A percentile compares a stretch with the other conserved stretches of the same genome.
These are phyloP conservation scores for Luffa acutangula DNA, from an alignment of 306 rosid species.

Conservation along the genomic window DNA sequence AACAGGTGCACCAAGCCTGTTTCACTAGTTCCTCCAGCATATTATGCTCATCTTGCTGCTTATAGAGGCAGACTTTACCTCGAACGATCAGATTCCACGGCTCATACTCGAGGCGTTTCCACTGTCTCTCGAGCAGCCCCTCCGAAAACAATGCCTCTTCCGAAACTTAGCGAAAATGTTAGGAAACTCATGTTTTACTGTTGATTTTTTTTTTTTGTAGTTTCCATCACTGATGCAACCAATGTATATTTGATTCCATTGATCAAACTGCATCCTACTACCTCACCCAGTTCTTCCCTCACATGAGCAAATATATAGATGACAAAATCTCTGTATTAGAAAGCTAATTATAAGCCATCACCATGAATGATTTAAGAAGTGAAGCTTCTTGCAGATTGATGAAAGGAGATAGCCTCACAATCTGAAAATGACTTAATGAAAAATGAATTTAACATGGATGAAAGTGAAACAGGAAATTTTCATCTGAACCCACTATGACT, in stretches of 20 bases:
- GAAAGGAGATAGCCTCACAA: neutral
- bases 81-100: constrained; percentile 54
- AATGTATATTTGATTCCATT: neutral
- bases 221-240: neutral
- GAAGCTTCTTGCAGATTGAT: neutral
- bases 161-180: constrained; percentile 78
- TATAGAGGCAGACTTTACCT: constrained; percentile 95
- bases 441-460: neutral
- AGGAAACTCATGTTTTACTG: constrained; percentile 94
- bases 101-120: constrained; percentile 26
- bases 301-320: neutral
- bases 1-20: constrained; percentile 94
- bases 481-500: neutral
- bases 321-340: neutral
- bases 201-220: constrained; percentile 19
- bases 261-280: neutral
- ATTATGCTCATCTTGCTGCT: constrained; percentile 96
- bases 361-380: neutral
- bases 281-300: neutral
- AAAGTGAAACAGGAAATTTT: neutral
- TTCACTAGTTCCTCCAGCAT: constrained; percentile 95
- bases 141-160: constrained; percentile 66
- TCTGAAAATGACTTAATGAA: neutral
- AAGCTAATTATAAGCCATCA: neutral
- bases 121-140: constrained; percentile 70